phyloP scores from a whole-genome alignment of 2,329 filamentous ascomycete genomes.

The Hypoxylon sp. region DNA sequence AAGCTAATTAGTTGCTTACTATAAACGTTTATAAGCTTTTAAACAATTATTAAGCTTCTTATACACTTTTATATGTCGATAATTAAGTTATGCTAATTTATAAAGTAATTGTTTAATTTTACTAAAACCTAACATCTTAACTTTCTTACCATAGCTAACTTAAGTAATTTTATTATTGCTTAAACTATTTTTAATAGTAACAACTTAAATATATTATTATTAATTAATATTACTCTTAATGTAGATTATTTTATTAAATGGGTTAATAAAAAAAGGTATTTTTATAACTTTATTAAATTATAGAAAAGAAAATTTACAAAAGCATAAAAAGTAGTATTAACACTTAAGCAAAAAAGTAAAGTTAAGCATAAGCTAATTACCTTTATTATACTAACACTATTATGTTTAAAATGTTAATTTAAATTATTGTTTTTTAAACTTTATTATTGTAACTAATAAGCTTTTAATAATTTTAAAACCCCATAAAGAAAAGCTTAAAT shows the following conservation, averaged over 20 bases:
- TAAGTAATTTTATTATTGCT: neutral
- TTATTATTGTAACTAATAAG: neutral
- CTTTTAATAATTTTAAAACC: neutral
- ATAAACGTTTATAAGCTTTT: neutral
- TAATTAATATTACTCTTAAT: too few relatives aligned
- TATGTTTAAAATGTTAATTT: neutral
- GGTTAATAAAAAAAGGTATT: neutral
- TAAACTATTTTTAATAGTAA: too few relatives aligned
- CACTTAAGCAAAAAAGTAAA: too few relatives aligned
- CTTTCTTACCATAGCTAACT: too few relatives aligned
- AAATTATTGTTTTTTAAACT: neutral
- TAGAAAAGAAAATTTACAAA: neutral
- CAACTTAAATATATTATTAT: too few relatives aligned
- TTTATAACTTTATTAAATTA: neutral
- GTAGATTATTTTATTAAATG: slow-evolving; percentile 1
- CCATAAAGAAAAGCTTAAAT: neutral
- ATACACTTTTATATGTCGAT: neutral
- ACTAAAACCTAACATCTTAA: too few relatives aligned
- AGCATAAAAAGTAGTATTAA: too few relatives aligned
- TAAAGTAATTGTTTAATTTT: neutral
- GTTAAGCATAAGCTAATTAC: neutral
- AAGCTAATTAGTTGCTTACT: neutral
- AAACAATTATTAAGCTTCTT: neutral
- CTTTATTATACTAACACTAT: neutral
- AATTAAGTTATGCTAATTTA: neutral